Base-by-base conservation (phyloP, 73 alveolate genomes). In the Paramecium primaurelia region DNA sequence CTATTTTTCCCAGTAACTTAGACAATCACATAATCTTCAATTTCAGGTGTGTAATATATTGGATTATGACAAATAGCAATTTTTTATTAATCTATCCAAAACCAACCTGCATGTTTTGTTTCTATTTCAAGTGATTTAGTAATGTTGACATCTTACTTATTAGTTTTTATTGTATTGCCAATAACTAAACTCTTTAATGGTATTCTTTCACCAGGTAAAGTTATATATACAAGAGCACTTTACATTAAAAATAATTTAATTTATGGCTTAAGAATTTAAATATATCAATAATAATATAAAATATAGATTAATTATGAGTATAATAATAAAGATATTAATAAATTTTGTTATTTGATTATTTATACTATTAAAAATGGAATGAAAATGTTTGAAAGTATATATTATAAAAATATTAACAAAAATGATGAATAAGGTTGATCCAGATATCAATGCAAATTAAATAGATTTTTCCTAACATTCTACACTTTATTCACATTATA, bases 381-480 rank as follows among this genome's bases (percentile, higher is more conserved):
- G 32, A 18, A 54, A 54, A 4, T 22, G 25, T 54, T 4, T 54
- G 69, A 54, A 22, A 18, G 22, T 54, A 54, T 45, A 28, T 2
- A 32, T 45, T 14, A 14, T 34, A 45, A 75, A 32, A 16, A 14
- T 16, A 32, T 14, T 47, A 45, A 40, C 44, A 80, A 44, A 80
- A 80, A 80, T 42, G 20, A 40, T 75, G 28, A 36, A 38, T 75
- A 64, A 14, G 84, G 18, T 18, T 36, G 16, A 38, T 30, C 37
- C 59, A 38, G n/a, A 30, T 26, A 45, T 80, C 91, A 80, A 45
- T 80, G 75, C 8, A 80, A 45, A 64, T 49, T 80, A 25, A 44
- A 80, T 47, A 80, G 47, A 26, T 80, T 40, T 34, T 47, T 40
- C 49, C 91, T 80, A 40, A 80, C 91, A 80, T 80, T 80, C 51